Evolutionary conservation across 2,329 filamentous ascomycete genomes (phyloP).

Genomic region (Xylaria sp.): DNA sequence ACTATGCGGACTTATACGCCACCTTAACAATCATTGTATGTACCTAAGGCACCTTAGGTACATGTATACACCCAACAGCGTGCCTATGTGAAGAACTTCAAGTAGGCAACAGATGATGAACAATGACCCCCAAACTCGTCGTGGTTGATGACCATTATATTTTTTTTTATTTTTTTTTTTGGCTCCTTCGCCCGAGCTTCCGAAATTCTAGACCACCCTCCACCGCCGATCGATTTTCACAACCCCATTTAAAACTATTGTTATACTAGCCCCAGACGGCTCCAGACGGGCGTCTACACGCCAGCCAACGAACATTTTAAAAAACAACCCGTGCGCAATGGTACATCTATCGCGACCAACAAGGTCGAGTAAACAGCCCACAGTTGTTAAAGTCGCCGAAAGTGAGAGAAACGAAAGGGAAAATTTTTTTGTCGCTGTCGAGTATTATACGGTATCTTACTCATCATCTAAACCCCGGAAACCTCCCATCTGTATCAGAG

Average conservation of each 20-base stretch:
- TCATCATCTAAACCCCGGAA: conserved; percentile 23
- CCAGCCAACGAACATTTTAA: conserved; percentile 24
- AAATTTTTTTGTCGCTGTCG: conserved; percentile 28
- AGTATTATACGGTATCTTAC: conserved; percentile 23
- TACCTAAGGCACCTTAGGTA: not conserved
- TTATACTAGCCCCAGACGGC: conserved; percentile 17
- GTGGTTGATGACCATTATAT: not conserved
- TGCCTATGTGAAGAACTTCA: not conserved
- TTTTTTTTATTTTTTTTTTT: not conserved
- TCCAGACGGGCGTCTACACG: not conserved
- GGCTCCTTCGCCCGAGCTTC: not conserved
- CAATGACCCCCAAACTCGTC: not conserved
- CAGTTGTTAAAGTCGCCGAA: conserved; percentile 18
- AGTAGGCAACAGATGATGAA: not conserved
- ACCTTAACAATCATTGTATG: too few relatives aligned
- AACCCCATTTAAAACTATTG: not conserved
- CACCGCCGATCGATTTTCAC: not conserved
- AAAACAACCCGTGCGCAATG: conserved; percentile 22
- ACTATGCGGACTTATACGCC: too few relatives aligned
- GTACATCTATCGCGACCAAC: conserved; percentile 12
- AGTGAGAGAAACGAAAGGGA: conserved; percentile 28
- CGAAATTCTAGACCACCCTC: conserved; percentile 7
- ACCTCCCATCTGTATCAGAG: too few relatives aligned
- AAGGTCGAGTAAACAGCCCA: conserved; percentile 12
- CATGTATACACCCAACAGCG: not conserved